Conservation (phyloP, 225 moss, liverwort and hornwort species). For the Marchantia paleacea region DNA sequence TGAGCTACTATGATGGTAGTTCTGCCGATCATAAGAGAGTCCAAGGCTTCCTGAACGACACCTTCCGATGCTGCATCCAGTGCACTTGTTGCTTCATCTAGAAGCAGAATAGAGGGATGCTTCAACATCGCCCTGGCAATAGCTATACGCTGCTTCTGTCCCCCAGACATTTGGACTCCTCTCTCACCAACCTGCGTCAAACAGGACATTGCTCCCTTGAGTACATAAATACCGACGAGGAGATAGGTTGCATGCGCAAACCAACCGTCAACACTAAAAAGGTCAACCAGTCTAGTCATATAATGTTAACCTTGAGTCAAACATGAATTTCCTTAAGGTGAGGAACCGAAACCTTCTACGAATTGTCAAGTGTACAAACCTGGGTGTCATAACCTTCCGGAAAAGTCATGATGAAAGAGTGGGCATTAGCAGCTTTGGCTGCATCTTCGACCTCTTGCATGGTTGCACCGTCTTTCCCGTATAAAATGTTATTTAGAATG, state of each 20-base stretch:
- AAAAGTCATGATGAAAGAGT: constrained; percentile 31
- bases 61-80: constrained; percentile 38
- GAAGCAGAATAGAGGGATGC: constrained; percentile 35
- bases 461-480: constrained; percentile 40
- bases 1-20: constrained; percentile 39
- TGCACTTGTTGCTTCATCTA: constrained; percentile 45
- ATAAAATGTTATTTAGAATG: constrained; percentile 45
- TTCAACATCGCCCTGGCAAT: constrained; percentile 45
- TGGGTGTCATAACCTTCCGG: constrained; percentile 35
- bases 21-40: constrained; percentile 36
- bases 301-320: too few species aligned
- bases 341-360: too few species aligned
- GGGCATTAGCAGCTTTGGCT: constrained; percentile 34
- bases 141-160: constrained; percentile 44
- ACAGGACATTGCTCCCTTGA: too few species aligned
- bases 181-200: constrained; percentile 37
- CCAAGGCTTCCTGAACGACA: constrained; percentile 39
- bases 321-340: too few species aligned
- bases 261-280: too few species aligned
- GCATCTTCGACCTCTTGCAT: constrained; percentile 38
- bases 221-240: too few species aligned
- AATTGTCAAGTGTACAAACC: constrained; percentile 13
- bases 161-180: constrained; percentile 46
- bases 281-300: too few species aligned
- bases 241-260: too few species aligned